Conservation (phyloP, 257 asterid species). For the Eucommia ulmoides region DNA sequence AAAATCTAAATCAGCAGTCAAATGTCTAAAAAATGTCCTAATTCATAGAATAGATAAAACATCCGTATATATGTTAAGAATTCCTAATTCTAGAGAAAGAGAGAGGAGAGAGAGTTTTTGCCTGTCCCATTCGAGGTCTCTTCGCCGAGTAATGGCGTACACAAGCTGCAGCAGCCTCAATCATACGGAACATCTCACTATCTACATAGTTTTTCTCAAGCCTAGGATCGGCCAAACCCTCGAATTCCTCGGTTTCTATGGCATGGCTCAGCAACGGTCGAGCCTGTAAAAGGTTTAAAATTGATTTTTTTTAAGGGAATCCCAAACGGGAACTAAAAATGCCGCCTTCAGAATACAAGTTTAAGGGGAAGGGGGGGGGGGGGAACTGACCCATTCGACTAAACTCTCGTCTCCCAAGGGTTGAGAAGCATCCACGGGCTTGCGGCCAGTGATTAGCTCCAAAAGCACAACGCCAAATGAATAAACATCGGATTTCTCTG, state of each 20-base stretch:
- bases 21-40: too few species aligned
- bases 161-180: neutral
- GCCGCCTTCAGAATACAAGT: too few species aligned
- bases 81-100: too few species aligned
- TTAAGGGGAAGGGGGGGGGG: too few species aligned
- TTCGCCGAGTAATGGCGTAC: neutral
- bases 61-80: too few species aligned
- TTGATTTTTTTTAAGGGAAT: too few species aligned
- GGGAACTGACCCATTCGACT: conserved; percentile 80
- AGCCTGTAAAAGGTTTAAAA: neutral
- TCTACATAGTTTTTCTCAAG: neutral
- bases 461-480: conserved; percentile 90
- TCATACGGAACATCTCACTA: neutral
- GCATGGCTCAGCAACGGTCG: neutral
- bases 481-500: conserved; percentile 77
- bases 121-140: conserved; percentile 1
- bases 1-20: too few species aligned
- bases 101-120: too few species aligned
- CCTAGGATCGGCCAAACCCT: neutral
- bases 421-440: conserved; percentile 88
- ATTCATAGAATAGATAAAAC: too few species aligned
- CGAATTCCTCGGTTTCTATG: neutral
- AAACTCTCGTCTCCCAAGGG: conserved; percentile 89
- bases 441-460: conserved; percentile 82
- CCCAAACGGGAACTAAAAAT: too few species aligned